Base-by-base conservation (phyloP, 2,329 filamentous ascomycete genomes). In the Epichloe baconii region DNA sequence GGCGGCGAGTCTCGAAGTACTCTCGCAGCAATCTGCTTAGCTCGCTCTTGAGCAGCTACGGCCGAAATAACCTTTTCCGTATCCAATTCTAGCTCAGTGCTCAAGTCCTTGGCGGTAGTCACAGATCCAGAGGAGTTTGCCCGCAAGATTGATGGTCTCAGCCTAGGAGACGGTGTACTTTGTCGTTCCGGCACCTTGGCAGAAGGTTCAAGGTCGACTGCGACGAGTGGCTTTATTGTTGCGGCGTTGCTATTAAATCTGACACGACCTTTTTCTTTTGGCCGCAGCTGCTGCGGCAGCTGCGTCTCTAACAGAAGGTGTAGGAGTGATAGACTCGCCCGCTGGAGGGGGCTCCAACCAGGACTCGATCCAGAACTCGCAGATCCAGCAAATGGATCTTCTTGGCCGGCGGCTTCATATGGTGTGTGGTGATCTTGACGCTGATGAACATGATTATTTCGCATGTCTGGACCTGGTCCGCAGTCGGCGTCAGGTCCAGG, bases 201-300 rank as follows among this genome's bases (percentile, higher is more conserved):
- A 21, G 46, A 47, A 26, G 43, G 23, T 36, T 45, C 50, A 34
- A 55, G 50, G n/a, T 58, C 53, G 44, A 50, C 46, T 23, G 53
- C 49, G 10, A 55, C 49, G 11, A 55, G 61, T 46, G 58, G 64
- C 53, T 54, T 64, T 41, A 57, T 64, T 21, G 58, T 61, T 17
- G 58, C 68, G 31, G 71, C 68, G 52, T 65, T 69, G 61, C 71
- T 75, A 58, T 74, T 74, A 56, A 75, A 75, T 6, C 72, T 67
- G 31, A 75, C 72, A 31, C 72, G 68, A 3, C 68, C 71, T 55
- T 73, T 75, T 54, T 75, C 72, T 70, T 57, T 65, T 71, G n/a
- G 43, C 48, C 3, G 45, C 52, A 0, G 52, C 37, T 3, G 34
- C 49, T 7, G 14, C 36, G 11, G 43, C 31, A 26, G 51, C 17